Conservation (phyloP, 768 basidiomycete species). For the Leucogyrophana mollusca region DNA sequence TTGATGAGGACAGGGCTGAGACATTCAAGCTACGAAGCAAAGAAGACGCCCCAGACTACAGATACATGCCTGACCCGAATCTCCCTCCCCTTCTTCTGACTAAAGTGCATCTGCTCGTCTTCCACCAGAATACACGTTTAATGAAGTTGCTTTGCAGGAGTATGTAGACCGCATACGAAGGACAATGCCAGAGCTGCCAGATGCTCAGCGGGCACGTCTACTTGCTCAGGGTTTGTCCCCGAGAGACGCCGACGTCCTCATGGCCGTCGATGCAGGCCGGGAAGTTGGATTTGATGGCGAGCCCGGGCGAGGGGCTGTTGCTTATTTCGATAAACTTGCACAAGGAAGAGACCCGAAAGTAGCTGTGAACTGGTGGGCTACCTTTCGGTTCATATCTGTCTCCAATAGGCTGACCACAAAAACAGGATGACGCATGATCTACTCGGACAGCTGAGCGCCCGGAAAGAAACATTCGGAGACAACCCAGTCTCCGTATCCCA, state of each 20-base stretch:
- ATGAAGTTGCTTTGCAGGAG: constrained; percentile 38
- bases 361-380: constrained; percentile 80
- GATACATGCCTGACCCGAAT: constrained; percentile 98
- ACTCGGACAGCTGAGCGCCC: constrained; percentile 69
- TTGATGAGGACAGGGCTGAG: constrained; percentile 76
- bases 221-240: constrained; percentile 51
- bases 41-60: constrained; percentile 93
- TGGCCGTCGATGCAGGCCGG: constrained; percentile 65
- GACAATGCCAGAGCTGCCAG: constrained; percentile 77
- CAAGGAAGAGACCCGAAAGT: constrained; percentile 59
- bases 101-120: constrained; percentile 34
- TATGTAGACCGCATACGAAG: constrained; percentile 54
- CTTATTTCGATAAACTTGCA: constrained; percentile 77
- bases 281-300: constrained; percentile 66
- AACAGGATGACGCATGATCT: constrained; percentile 87
- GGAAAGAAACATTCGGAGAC: constrained; percentile 52
- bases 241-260: constrained; percentile 73
- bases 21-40: constrained; percentile 86
- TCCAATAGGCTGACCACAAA: background rate
- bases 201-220: constrained; percentile 57
- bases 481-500: constrained; percentile 61
- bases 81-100: constrained; percentile 69
- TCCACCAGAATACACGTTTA: background rate
- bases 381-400: background rate
- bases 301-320: constrained; percentile 51